A percentile compares a stretch with the other conserved stretches of the same genome.
Evolutionary conservation across 768 basidiomycete species (phyloP).

Genomic region (Cystoderma amianthinum): DNA sequence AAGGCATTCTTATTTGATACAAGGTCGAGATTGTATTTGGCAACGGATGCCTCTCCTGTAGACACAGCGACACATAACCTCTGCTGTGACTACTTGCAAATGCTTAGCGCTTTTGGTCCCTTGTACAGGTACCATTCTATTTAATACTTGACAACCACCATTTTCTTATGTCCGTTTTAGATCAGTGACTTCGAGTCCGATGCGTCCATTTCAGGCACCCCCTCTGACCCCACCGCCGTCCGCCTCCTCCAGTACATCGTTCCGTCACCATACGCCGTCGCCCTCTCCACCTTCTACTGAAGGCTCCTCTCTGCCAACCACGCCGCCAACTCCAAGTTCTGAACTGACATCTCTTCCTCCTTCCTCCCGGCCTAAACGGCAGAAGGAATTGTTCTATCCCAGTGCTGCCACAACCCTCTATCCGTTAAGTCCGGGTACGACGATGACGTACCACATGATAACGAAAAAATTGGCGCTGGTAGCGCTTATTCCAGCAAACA

Average conservation of each 20-base stretch:
- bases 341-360: not conserved
- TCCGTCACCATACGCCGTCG: slow-evolving; percentile 12
- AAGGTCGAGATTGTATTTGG: slow-evolving; percentile 80
- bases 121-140: slow-evolving; percentile 63
- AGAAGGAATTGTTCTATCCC: slow-evolving; percentile 55
- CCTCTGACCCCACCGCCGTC: slow-evolving; percentile 18
- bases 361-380: slow-evolving; percentile 7
- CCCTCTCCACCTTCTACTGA: slow-evolving; percentile 10
- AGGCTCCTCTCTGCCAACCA: slow-evolving; percentile 11
- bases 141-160: not conserved
- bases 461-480: slow-evolving; percentile 66
- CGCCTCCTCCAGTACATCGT: slow-evolving; percentile 14
- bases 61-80: slow-evolving; percentile 84
- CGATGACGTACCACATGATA: slow-evolving; percentile 80
- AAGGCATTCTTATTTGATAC: slow-evolving; percentile 94
- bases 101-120: slow-evolving; percentile 79
- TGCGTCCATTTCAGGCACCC: slow-evolving; percentile 16
- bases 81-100: slow-evolving; percentile 86
- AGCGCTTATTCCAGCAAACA: slow-evolving; percentile 64
- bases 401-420: slow-evolving; percentile 59
- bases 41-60: slow-evolving; percentile 88
- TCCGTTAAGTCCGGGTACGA: slow-evolving; percentile 56
- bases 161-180: slow-evolving; percentile 9
- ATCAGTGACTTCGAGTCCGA: slow-evolving; percentile 21
- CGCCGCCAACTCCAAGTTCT: slow-evolving; percentile 1